Evolutionary conservation across 2,329 filamentous ascomycete species (phyloP).

Genomic region (Xylariaceae sp.): DNA sequence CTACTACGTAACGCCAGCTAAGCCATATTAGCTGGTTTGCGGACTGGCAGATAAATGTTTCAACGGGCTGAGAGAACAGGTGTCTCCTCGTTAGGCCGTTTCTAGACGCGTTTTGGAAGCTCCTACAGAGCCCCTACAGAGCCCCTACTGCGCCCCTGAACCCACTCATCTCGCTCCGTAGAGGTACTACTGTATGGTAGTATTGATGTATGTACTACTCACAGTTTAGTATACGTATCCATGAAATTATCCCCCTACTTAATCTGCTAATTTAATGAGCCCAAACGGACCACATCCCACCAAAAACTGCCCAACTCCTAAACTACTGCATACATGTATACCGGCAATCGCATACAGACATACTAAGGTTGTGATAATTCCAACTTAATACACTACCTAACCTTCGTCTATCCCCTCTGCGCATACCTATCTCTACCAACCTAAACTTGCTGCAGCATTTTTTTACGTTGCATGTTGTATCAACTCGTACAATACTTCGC

Average conservation of each 20-base stretch:
- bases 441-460: not conserved
- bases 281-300: conserved; percentile 15
- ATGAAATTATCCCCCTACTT: conserved; percentile 29
- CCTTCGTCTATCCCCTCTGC: not conserved
- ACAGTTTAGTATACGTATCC: no score
- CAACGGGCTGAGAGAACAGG: not conserved
- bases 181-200: no score
- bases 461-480: not conserved
- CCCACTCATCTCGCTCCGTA: conserved; percentile 1
- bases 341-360: not conserved
- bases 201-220: no score
- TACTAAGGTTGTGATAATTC: not conserved
- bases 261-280: conserved; percentile 29
- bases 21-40: no score
- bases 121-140: not conserved
- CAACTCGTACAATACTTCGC: no score
- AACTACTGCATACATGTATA: not conserved
- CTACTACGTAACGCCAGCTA: no score
- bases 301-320: conserved; percentile 11
- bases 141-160: conserved; percentile 20
- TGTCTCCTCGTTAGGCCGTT: not conserved
- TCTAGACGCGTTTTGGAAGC: conserved; percentile 1
- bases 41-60: not conserved
- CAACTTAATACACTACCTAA: not conserved
- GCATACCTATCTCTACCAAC: not conserved